Evolutionary conservation across 768 basidiomycete genomes (phyloP), one percentile per base, ranked within the genome.

Genomic region (Sistotremastrum suecicum): DNA sequence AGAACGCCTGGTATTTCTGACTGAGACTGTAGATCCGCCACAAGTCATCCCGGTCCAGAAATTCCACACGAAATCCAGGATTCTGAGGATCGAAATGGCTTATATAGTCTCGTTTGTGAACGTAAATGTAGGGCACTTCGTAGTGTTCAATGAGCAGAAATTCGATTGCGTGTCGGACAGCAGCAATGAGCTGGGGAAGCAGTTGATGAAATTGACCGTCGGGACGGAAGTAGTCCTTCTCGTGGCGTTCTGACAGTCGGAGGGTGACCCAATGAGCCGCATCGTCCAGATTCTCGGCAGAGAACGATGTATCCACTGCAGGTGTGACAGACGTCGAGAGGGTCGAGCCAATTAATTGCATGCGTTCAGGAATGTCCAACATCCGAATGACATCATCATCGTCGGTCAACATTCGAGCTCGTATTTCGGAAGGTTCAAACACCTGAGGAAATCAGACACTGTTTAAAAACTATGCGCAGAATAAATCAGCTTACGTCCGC

Each of bases 401-500:
- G 51, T 91, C 89, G 3, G 90, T 94, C 31, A 98, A 68, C 69
- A 88, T 70, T 37, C 86, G 76, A 49, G 80, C 82, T 43, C 78
- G 78, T 58, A 99, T 98, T 66, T 97, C 91, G 7, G 92, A 85
- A 0, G 95, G 95, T 58, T 99, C 95, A 54, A 98, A 99, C 50
- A 98, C 89, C 91, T 98, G 54, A 8, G 42, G 34, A 20, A 52
- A 46, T 51, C 46, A 42, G 38, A 11, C 46, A 34, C 46, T 45
- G 46, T 45, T 41, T 48, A 46, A 42, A 34, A 42, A 37, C 40
- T 34, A 41, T 34, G 11, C 5, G 9, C 35, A 55, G 50, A 48
- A 48, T 33, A 46, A 30, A 10, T 55, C 65, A 41, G 61, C 71
- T 44, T 53, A 94, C 88, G 60, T 95, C 90, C 51, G 82, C 78